Evolutionary conservation across 2,329 filamentous ascomycete genomes (phyloP).

Genomic region (Fusarium odoratissimum): DNA sequence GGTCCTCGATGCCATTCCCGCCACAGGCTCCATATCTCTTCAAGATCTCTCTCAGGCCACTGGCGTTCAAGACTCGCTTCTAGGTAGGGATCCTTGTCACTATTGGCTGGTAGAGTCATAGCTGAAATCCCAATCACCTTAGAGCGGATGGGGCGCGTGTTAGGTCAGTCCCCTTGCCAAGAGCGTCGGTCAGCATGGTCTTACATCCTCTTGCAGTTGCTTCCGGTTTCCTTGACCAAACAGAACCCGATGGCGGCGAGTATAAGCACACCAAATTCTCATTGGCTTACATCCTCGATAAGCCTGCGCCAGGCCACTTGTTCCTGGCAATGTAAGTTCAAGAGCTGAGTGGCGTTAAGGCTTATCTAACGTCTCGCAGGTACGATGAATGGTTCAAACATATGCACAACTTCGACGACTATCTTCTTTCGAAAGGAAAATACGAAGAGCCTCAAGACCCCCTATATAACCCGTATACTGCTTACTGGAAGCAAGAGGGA

Average conservation of each 20-base stretch:
- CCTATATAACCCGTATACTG: constrained; percentile 48
- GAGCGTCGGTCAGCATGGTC: not conserved
- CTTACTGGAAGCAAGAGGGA: constrained; percentile 48
- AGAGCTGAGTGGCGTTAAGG: not conserved
- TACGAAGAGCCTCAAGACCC: constrained; percentile 47
- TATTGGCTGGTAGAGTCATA: not conserved
- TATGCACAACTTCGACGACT: constrained; percentile 50
- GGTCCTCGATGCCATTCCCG: constrained; percentile 47
- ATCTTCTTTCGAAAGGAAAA: constrained; percentile 41
- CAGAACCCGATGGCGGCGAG: constrained; percentile 40
- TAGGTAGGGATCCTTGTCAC: constrained; percentile 31
- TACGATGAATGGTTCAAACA: constrained; percentile 51
- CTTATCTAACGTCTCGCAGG: constrained; percentile 26
- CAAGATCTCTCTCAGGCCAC: constrained; percentile 44
- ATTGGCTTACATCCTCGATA: constrained; percentile 44
- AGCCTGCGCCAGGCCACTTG: constrained; percentile 45
- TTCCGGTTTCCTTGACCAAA: constrained; percentile 48
- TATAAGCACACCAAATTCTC: constrained; percentile 50
- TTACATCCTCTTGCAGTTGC: constrained; percentile 35
- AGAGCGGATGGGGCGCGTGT: constrained; percentile 47
- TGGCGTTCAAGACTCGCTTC: constrained; percentile 44
- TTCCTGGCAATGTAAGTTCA: constrained; percentile 46
- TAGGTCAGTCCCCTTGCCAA: constrained; percentile 29
- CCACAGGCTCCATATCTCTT: constrained; percentile 44
- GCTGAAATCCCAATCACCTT: not conserved